Evolutionary conservation across 1,284 basidiomycete species (phyloP).

Genomic region (Hemileia vastatrix): DNA sequence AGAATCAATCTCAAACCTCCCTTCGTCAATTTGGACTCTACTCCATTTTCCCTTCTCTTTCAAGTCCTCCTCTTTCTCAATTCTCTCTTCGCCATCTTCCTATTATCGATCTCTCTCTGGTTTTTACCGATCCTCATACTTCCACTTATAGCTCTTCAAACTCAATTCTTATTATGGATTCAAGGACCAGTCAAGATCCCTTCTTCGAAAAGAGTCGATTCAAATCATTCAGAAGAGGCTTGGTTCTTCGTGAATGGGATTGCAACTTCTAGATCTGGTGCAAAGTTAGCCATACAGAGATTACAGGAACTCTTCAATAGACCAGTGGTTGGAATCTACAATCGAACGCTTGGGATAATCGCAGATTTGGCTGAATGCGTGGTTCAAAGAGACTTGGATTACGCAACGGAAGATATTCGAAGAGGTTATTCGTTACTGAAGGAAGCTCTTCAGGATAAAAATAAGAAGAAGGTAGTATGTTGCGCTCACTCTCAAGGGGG

Average conservation of each 20-base stretch:
- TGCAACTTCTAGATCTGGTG: neutral
- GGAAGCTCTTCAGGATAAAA: neutral
- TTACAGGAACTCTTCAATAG: neutral
- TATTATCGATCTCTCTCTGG: too few species aligned
- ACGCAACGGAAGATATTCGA: neutral
- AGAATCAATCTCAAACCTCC: too few species aligned
- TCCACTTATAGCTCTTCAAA: too few species aligned
- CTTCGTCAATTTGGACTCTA: too few species aligned
- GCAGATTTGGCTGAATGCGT: slow-evolving; percentile 17
- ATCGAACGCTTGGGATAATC: slow-evolving; percentile 8
- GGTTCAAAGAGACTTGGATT: slow-evolving; percentile 13
- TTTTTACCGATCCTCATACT: too few species aligned
- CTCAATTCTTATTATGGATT: too few species aligned
- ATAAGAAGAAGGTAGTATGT: slow-evolving; percentile 14
- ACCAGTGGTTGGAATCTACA: slow-evolving; percentile 10
- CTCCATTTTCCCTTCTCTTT: too few species aligned
- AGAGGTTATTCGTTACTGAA: neutral
- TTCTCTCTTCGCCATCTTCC: too few species aligned
- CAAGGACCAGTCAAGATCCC: too few species aligned
- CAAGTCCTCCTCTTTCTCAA: too few species aligned
- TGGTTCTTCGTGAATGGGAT: neutral
- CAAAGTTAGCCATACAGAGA: neutral
- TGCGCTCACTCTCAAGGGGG: slow-evolving; percentile 19
- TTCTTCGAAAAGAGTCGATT: too few species aligned
- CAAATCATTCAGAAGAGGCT: too few species aligned